Conservation (phyloP, 805 yeast genomes). For the Metschnikowia santaceciliae region DNA sequence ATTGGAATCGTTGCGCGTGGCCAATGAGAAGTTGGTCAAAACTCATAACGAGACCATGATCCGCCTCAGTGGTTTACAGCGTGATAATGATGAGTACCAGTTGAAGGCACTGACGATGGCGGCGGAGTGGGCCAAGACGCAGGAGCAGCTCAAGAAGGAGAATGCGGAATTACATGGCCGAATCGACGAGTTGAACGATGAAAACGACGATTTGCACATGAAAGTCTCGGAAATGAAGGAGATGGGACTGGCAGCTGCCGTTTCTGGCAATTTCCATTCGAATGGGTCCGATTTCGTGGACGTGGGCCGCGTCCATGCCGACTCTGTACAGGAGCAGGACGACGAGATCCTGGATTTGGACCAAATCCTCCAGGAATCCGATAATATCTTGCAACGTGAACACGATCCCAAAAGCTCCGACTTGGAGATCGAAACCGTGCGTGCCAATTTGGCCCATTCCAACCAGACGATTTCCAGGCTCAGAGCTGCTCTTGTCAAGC, state of each 20-base stretch:
- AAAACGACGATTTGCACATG: slow-evolving; percentile 55
- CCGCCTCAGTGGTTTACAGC: slow-evolving; percentile 29
- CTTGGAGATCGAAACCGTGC: slow-evolving; percentile 63
- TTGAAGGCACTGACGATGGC: slow-evolving; percentile 38
- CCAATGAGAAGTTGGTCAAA: slow-evolving; percentile 37
- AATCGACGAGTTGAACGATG: slow-evolving; percentile 62
- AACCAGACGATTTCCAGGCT: slow-evolving; percentile 59
- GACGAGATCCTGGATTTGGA: slow-evolving; percentile 31
- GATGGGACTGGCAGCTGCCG: background rate
- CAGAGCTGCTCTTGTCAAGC: slow-evolving; percentile 46
- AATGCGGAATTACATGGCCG: slow-evolving; percentile 46
- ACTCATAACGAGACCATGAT: slow-evolving; percentile 31
- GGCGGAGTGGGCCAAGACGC: slow-evolving; percentile 35
- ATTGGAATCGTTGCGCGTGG: slow-evolving; percentile 34
- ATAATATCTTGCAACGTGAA: slow-evolving; percentile 15
- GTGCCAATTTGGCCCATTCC: slow-evolving; percentile 61
- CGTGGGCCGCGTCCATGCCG: background rate
- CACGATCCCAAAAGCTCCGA: slow-evolving; percentile 39
- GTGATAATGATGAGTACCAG: slow-evolving; percentile 48
- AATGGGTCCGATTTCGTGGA: background rate
- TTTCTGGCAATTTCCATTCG: background rate
- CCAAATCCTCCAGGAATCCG: slow-evolving; percentile 27
- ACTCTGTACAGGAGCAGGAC: slow-evolving; percentile 26
- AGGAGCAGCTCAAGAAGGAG: slow-evolving; percentile 37
- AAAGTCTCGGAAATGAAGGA: slow-evolving; percentile 22